phyloP scores from a whole-genome alignment of 345 rosid genomes.

The Gossypium raimondii region DNA sequence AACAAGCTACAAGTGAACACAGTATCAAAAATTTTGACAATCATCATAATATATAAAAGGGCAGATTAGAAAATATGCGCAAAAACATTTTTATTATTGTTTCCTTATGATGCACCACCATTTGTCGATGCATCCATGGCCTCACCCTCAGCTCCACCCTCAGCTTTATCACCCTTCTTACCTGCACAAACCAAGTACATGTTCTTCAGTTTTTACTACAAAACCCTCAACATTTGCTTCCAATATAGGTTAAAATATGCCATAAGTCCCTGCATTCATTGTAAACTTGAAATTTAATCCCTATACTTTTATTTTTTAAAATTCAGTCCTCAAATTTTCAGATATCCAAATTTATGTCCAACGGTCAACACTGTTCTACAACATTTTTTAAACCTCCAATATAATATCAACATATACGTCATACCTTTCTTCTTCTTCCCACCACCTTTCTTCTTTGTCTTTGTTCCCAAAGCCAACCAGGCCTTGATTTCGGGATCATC shows the following conservation, averaged over 20 bases:
- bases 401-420: no score
- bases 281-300: no score
- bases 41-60: neutral
- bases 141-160: conserved; percentile 36
- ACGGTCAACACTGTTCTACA: no score
- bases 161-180: conserved; percentile 61
- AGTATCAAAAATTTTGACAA: conserved; percentile 48
- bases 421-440: conserved; percentile 98
- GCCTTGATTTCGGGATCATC: conserved; percentile 96
- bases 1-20: conserved; percentile 30
- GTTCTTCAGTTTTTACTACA: neutral
- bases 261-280: no score
- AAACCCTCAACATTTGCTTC: neutral
- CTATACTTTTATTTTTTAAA: neutral
- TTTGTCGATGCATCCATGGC: conserved; percentile 57
- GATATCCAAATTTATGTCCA: no score
- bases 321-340: no score
- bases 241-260: neutral
- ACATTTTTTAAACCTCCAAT: no score
- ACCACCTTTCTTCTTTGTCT: conserved; percentile 92
- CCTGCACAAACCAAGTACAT: conserved; percentile 34
- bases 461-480: conserved; percentile 87
- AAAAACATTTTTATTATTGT: no score
- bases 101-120: conserved; percentile 33
- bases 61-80: neutral